Evolutionary conservation across 345 rosid species (phyloP).

Genomic region (Ailanthus altissimus): DNA sequence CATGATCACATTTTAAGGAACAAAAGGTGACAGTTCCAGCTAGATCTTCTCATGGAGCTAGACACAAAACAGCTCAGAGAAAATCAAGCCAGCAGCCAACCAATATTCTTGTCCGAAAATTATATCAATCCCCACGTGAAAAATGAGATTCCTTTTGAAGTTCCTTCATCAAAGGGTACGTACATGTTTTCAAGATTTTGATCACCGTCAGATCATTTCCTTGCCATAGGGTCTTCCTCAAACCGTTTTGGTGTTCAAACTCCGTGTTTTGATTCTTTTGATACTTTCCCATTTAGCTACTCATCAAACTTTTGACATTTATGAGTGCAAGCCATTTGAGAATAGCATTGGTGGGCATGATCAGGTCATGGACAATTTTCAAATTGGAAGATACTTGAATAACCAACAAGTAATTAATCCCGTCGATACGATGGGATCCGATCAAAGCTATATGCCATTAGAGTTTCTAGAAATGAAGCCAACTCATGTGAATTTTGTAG

Average conservation of each 20-base stretch:
- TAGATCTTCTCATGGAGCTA: slow-evolving; percentile 22
- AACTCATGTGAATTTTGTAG: slow-evolving; percentile 32
- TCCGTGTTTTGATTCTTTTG: slow-evolving; percentile 46
- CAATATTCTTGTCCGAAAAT: slow-evolving; percentile 25
- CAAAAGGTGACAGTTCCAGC: slow-evolving; percentile 1
- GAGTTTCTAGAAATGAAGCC: slow-evolving; percentile 50
- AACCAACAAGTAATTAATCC: slow-evolving; percentile 19
- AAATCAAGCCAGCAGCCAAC: slow-evolving; percentile 27
- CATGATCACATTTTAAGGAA: slow-evolving; percentile 26
- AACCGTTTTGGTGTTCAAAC: slow-evolving; percentile 44
- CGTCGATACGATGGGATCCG: slow-evolving; percentile 35
- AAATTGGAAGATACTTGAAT: slow-evolving; percentile 29
- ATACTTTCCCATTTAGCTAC: slow-evolving; percentile 40
- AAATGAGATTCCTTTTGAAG: slow-evolving; percentile 39
- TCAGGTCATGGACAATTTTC: slow-evolving; percentile 55
- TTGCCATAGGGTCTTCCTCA: slow-evolving; percentile 45
- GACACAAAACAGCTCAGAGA: slow-evolving; percentile 21
- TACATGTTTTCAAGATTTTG: slow-evolving; percentile 52
- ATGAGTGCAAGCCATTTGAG: slow-evolving; percentile 59
- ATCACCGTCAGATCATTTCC: slow-evolving; percentile 42
- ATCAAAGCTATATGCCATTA: slow-evolving; percentile 31
- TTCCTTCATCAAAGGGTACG: slow-evolving; percentile 35
- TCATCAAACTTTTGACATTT: slow-evolving; percentile 43
- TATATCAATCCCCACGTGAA: slow-evolving; percentile 34
- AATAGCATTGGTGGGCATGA: slow-evolving; percentile 33